Conservation (phyloP, 2,329 filamentous ascomycete genomes). For the Xylariaceae sp. region DNA sequence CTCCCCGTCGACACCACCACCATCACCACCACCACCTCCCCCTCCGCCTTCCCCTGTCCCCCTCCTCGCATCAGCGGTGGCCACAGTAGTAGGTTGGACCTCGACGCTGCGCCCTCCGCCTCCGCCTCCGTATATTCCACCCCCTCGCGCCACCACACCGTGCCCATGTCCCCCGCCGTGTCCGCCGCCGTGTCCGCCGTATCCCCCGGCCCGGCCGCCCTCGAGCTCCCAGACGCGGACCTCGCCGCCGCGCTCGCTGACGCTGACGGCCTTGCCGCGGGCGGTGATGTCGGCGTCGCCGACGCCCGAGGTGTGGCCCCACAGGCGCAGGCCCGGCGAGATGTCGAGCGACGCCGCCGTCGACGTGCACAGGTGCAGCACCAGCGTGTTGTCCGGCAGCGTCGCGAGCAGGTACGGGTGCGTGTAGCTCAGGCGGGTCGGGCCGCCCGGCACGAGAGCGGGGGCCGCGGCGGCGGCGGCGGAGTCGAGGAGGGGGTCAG, state of each 20-base stretch:
- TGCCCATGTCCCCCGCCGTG: too few species aligned
- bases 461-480: too few species aligned
- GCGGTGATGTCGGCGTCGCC: constrained; percentile 78
- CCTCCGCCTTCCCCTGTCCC: too few species aligned
- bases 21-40: too few species aligned
- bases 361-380: constrained; percentile 74
- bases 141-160: too few species aligned
- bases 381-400: constrained; percentile 79
- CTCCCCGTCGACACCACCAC: constrained; percentile 12
- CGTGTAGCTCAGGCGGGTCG: constrained; percentile 59
- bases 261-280: constrained; percentile 82
- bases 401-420: constrained; percentile 83
- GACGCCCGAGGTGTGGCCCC: constrained; percentile 88
- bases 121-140: too few species aligned
- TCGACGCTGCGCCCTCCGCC: constrained; percentile 42
- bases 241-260: constrained; percentile 71
- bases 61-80: too few species aligned
- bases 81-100: constrained; percentile 33
- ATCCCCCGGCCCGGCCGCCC: too few species aligned
- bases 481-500: too few species aligned
- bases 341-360: constrained; percentile 59
- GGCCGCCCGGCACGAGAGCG: constrained; percentile 31
- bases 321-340: constrained; percentile 67
- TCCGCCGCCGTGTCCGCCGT: too few species aligned
- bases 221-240: constrained; percentile 87